These are phyloP conservation scores for Brassica hybrid DNA, from an alignment of 441 rosid species.

Conservation along the genomic window DNA sequence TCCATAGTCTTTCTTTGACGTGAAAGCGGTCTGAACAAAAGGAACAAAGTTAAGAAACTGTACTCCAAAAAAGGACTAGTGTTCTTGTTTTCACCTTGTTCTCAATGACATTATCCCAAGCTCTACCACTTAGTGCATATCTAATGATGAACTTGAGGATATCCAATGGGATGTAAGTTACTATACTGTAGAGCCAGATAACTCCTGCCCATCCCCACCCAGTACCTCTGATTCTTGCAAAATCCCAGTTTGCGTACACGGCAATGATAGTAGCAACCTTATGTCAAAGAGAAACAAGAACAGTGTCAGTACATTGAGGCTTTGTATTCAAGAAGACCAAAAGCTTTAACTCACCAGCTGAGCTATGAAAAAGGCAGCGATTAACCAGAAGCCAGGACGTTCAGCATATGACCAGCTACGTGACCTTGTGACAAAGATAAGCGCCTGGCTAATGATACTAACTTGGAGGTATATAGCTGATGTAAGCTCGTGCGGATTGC, in stretches of 20 bases:
- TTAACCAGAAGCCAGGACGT: constrained; percentile 69
- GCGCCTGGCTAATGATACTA: constrained; percentile 75
- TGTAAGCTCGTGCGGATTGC: constrained; percentile 54
- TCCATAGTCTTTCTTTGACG: constrained; percentile 76
- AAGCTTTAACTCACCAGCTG: constrained; percentile 56
- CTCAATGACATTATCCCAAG: constrained; percentile 44
- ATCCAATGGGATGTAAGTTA: constrained; percentile 58
- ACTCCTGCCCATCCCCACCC: constrained; percentile 87
- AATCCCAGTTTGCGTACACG: constrained; percentile 63
- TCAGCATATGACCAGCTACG: constrained; percentile 76
- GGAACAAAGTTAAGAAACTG: constrained; percentile 23
- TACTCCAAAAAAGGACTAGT: neutral
- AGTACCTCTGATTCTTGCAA: constrained; percentile 61
- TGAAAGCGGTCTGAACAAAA: constrained; percentile 64
- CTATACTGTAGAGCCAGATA: constrained; percentile 66
- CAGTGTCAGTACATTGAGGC: constrained; percentile 23
- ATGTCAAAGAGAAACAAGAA: constrained; percentile 19
- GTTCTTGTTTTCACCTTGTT: constrained; percentile 37
- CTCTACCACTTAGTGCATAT: constrained; percentile 44
- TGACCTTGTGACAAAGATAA: constrained; percentile 77
- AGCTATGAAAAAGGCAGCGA: constrained; percentile 60
- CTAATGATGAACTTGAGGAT: constrained; percentile 44
- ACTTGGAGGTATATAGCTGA: constrained; percentile 79
- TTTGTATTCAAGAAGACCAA: neutral
- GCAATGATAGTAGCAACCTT: constrained; percentile 68